Conservation (phyloP, 805 yeast genomes). For the Candida montana region DNA sequence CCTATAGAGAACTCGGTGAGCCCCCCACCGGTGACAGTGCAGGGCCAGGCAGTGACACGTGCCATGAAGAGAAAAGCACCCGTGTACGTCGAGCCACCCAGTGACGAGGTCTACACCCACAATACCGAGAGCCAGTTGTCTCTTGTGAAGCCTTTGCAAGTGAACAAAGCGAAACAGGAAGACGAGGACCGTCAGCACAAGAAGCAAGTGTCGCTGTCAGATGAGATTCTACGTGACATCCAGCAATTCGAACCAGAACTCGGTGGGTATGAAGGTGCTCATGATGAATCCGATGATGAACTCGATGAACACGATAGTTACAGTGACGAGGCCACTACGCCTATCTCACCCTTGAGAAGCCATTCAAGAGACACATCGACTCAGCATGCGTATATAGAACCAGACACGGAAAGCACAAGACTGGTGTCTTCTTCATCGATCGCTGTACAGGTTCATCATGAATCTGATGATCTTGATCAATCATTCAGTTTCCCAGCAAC, state of each 20-base stretch:
- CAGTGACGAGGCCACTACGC: too few relatives aligned
- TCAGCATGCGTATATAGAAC: too few relatives aligned
- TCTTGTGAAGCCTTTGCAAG: constrained; percentile 17
- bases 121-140: constrained; percentile 5
- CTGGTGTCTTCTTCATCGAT: neutral
- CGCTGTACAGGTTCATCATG: neutral
- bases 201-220: constrained; percentile 23
- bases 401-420: constrained; percentile 4
- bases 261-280: neutral
- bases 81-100: too few relatives aligned
- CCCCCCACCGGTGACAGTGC: constrained; percentile 25
- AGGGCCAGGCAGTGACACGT: constrained; percentile 21
- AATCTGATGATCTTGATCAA: neutral
- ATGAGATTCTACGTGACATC: constrained; percentile 24
- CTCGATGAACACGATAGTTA: too few relatives aligned
- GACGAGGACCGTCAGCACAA: constrained; percentile 6
- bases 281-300: constrained; percentile 11
- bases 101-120: too few relatives aligned
- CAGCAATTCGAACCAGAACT: constrained; percentile 18
- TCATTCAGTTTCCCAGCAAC: too few relatives aligned
- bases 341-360: constrained; percentile 9
- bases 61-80: constrained; percentile 12
- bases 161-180: constrained; percentile 7
- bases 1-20: too few relatives aligned
- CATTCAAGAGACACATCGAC: constrained; percentile 1